Conservation (phyloP, 164 flowering plant species). For the Tetrastigma voinierianum region DNA sequence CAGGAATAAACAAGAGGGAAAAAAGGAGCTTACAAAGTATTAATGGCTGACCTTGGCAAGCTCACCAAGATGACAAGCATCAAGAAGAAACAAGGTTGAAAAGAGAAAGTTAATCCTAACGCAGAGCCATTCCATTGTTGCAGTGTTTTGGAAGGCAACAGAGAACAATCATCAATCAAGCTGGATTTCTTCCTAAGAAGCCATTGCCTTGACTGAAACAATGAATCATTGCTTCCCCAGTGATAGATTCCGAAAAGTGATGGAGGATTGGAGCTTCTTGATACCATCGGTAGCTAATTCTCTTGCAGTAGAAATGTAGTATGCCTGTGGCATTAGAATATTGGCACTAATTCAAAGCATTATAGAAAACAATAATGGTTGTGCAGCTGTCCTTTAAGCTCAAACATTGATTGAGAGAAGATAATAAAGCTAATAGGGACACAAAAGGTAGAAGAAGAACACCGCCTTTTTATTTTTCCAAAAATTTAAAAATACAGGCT, state of each 20-base stretch:
- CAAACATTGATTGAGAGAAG: too few relatives aligned
- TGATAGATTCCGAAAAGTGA: conserved; percentile 70
- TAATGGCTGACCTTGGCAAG: conserved; percentile 66
- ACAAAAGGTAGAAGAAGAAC: too few relatives aligned
- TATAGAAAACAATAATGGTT: too few relatives aligned
- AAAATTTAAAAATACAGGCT: too few relatives aligned
- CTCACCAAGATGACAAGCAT: conserved; percentile 70
- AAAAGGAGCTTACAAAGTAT: too few relatives aligned
- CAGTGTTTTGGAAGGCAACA: conserved; percentile 59
- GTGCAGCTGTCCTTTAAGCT: too few relatives aligned
- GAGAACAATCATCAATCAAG: conserved; percentile 66
- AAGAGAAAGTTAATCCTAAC: conserved; percentile 72
- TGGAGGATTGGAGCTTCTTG: conserved; percentile 73
- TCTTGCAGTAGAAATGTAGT: conserved; percentile 81
- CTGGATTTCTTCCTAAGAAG: conserved; percentile 36
- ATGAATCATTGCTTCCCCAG: conserved; percentile 64
- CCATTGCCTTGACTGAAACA: conserved; percentile 71
- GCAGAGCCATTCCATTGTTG: conserved; percentile 86
- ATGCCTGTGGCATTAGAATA: too few relatives aligned
- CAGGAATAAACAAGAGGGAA: too few relatives aligned
- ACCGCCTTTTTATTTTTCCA: too few relatives aligned
- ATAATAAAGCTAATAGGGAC: too few relatives aligned
- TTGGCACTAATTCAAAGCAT: too few relatives aligned
- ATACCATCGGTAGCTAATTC: conserved; percentile 80
- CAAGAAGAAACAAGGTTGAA: conserved; percentile 74